A percentile compares a stretch with the other conserved stretches of the same genome.
Conservation (phyloP, 1,139 yeast species). For the Protomyces gravidus region DNA sequence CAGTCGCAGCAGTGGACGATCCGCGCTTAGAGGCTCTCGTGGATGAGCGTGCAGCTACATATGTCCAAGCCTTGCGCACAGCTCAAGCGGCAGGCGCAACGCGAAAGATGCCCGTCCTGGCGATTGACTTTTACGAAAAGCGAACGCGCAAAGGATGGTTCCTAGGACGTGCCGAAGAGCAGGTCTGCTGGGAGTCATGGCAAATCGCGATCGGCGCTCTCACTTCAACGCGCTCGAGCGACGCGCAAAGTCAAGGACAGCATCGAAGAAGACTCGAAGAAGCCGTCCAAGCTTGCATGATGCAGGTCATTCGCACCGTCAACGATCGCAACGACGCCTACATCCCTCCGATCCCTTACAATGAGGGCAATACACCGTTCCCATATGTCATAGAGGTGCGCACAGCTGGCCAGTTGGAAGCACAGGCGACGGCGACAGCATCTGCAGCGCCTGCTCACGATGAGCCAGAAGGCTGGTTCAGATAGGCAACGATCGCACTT, state of each 20-base stretch:
- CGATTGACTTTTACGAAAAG: conserved; percentile 42
- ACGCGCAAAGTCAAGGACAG: conserved; percentile 17
- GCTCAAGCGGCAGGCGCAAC: neutral
- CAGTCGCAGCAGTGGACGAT: conserved; percentile 42
- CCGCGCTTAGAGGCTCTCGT: conserved; percentile 37
- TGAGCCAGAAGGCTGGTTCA: neutral
- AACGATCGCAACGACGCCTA: conserved; percentile 56
- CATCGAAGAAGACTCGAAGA: conserved; percentile 41
- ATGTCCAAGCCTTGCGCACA: neutral
- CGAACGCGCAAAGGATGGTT: conserved; percentile 43
- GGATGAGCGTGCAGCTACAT: conserved; percentile 34
- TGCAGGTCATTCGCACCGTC: conserved; percentile 46
- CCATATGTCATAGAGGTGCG: conserved; percentile 50
- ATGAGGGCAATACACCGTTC: conserved; percentile 56
- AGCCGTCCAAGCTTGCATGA: conserved; percentile 42
- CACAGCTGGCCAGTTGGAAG: neutral
- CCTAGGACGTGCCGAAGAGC: conserved; percentile 42
- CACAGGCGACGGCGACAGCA: neutral
- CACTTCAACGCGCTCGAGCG: conserved; percentile 35
- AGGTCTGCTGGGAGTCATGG: conserved; percentile 53
- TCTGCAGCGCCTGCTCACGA: neutral
- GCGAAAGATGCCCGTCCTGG: conserved; percentile 31
- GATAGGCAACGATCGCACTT: neutral
- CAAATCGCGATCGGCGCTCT: conserved; percentile 39
- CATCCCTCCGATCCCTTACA: conserved; percentile 68